A percentile compares a stretch with the other conserved stretches of the same genome.
Conservation (phyloP, 139 green algal genomes). For the Chlorella vulgaris region DNA sequence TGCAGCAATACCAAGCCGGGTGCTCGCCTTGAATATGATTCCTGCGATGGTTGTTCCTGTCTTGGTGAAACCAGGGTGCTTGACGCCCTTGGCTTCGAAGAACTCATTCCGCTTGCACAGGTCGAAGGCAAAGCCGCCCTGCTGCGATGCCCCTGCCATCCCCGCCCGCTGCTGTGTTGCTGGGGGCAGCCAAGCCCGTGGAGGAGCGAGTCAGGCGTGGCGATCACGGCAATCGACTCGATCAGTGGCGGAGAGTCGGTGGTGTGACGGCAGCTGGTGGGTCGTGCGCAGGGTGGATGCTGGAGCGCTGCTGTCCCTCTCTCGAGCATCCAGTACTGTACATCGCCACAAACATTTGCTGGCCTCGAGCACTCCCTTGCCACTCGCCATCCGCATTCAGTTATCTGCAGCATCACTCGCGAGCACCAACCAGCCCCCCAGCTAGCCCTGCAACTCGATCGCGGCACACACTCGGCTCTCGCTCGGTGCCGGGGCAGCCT, state of each 20-base stretch:
- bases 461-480: not conserved
- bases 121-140: slow-evolving; percentile 91
- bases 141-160: not conserved
- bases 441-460: not conserved
- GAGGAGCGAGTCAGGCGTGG: not conserved
- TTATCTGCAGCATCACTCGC: no score
- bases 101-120: slow-evolving; percentile 87
- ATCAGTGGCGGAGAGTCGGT: not conserved
- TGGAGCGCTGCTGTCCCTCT: no score
- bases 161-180: not conserved
- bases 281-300: no score
- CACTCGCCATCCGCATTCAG: no score
- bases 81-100: slow-evolving; percentile 75
- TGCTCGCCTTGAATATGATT: slow-evolving; percentile 92
- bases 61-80: slow-evolving; percentile 78
- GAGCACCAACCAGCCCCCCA: no score
- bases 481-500: no score
- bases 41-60: slow-evolving; percentile 98
- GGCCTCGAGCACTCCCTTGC: no score
- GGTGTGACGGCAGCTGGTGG: no score
- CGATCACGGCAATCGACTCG: not conserved
- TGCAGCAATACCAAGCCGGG: not conserved
- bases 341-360: no score
- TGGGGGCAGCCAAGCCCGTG: not conserved
- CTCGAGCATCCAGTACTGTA: no score